Evolutionary conservation across 176 grass and related monocot genomes (phyloP).

Genomic region (Carex pumila): DNA sequence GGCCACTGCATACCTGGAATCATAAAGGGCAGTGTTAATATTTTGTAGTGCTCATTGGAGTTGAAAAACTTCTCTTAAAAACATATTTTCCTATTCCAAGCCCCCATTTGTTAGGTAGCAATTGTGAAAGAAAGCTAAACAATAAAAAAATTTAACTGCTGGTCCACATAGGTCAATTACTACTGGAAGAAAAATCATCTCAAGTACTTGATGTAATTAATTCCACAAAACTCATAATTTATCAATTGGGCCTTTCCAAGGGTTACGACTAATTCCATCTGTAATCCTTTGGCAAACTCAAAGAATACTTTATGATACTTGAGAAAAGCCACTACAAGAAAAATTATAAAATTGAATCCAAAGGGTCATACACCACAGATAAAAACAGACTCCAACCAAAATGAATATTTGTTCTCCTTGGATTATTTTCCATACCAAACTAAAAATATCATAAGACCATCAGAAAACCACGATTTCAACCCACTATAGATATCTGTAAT

Average conservation of each 20-base stretch:
- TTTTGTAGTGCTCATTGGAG: background rate
- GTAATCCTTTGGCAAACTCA: background rate
- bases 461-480: background rate
- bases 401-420: background rate
- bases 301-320: background rate
- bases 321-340: background rate
- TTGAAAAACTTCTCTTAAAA: background rate
- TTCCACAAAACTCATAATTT: background rate
- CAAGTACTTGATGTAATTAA: background rate
- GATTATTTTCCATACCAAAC: background rate
- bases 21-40: background rate
- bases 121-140: background rate
- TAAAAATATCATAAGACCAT: background rate
- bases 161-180: background rate
- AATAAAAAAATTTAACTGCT: background rate
- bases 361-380: background rate
- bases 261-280: background rate
- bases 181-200: background rate
- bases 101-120: background rate
- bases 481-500: background rate
- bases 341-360: background rate
- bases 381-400: background rate
- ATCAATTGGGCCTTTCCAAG: background rate
- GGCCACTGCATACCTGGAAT: constrained; percentile 36
- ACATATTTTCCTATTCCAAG: background rate